Conservation (phyloP, 805 yeast species). For the Ogataea trehalophila region DNA sequence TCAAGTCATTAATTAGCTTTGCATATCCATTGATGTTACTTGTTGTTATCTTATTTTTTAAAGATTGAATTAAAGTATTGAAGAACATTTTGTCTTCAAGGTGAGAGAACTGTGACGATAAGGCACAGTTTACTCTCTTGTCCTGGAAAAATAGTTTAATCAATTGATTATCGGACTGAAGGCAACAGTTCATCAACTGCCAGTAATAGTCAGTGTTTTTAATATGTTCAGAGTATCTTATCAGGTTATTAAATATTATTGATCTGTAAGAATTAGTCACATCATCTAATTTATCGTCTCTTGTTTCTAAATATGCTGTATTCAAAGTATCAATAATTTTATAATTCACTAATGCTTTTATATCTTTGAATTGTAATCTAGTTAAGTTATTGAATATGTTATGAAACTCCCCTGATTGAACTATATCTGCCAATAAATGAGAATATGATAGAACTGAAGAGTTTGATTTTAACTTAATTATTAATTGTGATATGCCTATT, state of each 20-base stretch:
- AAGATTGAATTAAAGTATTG: constrained; percentile 2
- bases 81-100: constrained; percentile 4
- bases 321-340: constrained; percentile 15
- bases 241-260: neutral
- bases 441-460: neutral
- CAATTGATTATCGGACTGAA: constrained; percentile 2
- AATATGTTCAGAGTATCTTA: neutral
- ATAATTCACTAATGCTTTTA: constrained; percentile 10
- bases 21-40: constrained; percentile 2
- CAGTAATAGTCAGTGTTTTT: constrained; percentile 8
- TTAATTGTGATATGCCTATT: constrained; percentile 22
- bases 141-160: constrained; percentile 2
- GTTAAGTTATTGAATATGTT: neutral
- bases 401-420: constrained; percentile 3
- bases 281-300: constrained; percentile 2
- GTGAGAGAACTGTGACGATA: neutral
- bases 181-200: constrained; percentile 8
- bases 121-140: neutral
- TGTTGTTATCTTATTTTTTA: neutral
- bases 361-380: constrained; percentile 5
- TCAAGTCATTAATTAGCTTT: neutral
- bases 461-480: constrained; percentile 6
- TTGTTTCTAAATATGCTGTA: constrained; percentile 4
- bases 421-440: constrained; percentile 8
- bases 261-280: constrained; percentile 6